Evolutionary conservation across 768 basidiomycete genomes (phyloP), one percentile per base, ranked within the genome.

Genomic region (Rhodotorula diobovata): DNA sequence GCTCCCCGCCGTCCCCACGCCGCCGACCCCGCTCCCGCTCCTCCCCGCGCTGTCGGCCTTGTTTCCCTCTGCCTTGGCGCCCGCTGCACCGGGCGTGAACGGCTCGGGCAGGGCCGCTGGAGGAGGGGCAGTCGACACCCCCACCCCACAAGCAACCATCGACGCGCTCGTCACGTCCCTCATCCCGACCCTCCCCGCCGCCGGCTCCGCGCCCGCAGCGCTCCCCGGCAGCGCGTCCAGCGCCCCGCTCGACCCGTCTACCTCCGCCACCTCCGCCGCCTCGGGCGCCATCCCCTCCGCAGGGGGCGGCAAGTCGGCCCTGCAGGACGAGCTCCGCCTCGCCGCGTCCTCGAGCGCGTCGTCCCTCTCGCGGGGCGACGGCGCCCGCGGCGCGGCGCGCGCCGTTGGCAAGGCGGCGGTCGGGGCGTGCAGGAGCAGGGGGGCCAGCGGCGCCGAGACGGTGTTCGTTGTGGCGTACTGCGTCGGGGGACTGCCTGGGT

Each of bases 161-260:
- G 69, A 70, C 53, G 63, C 57, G 8, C 69, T 70, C 51, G 69
- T 70, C 32, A n/a, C 53, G 11, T 56, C 57, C 35, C 63, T 70
- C 45, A 41, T 70, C 14, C 51, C 51, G n/a, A 53, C 51, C 14
- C 51, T 53, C n/a, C n/a, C 28, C 30, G 9, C n/a, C 48, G 21
- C 48, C 6, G 48, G 48, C 48, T 8, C 16, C 32, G n/a, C 56
- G 48, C n/a, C 34, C 41, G n/a, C n/a, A n/a, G n/a, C n/a, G n/a
- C n/a, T n/a, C n/a, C n/a, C n/a, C n/a, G n/a, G n/a, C n/a, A n/a
- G n/a, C n/a, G n/a, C n/a, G n/a, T n/a, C n/a, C 50, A 28, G 4
- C 8, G 32, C 15, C 41, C 35, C 2, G 11, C 45, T 46, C 45
- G 46, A 46, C 23, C 46, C 46, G 4, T 46, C 46, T 12, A 25